Conservation (phyloP, 768 basidiomycete genomes). For the Coprinopsis sp. region DNA sequence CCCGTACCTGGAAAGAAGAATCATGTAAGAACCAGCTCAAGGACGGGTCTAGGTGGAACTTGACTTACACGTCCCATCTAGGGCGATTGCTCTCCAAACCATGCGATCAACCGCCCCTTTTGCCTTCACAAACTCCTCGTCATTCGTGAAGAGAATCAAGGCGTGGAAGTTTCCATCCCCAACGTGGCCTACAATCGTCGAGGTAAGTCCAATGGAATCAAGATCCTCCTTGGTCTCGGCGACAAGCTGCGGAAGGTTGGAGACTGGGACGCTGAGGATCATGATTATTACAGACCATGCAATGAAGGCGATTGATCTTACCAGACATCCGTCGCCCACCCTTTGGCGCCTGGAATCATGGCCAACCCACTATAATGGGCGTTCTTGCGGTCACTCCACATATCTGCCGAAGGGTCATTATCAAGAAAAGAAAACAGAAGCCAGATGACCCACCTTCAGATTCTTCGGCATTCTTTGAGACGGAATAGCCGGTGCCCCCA, state of each 20-base stretch:
- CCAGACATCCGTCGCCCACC: slow-evolving; percentile 79
- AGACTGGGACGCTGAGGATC: slow-evolving; percentile 49
- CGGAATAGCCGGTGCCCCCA: slow-evolving; percentile 61
- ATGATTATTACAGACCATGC: neutral
- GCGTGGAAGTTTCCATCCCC: slow-evolving; percentile 61
- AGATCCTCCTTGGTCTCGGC: slow-evolving; percentile 72
- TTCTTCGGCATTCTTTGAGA: slow-evolving; percentile 60
- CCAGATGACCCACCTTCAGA: too few species aligned
- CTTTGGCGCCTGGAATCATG: slow-evolving; percentile 49
- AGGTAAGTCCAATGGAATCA: slow-evolving; percentile 45
- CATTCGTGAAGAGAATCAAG: slow-evolving; percentile 51
- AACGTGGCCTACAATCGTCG: slow-evolving; percentile 71
- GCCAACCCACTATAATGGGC: slow-evolving; percentile 54
- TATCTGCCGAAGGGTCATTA: too few species aligned
- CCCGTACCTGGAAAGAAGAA: slow-evolving; percentile 49
- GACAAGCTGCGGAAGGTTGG: slow-evolving; percentile 59
- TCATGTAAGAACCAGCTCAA: slow-evolving; percentile 1
- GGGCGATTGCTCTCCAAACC: slow-evolving; percentile 60
- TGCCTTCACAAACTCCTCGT: slow-evolving; percentile 44
- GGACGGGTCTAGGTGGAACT: neutral
- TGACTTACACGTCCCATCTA: slow-evolving; percentile 68
- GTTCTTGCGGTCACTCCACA: slow-evolving; percentile 78
- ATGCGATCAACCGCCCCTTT: slow-evolving; percentile 50
- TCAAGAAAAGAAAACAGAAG: too few species aligned
- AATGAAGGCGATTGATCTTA: slow-evolving; percentile 18